phyloP scores from a whole-genome alignment of 495 filamentous ascomycete genomes.

The Neurospora hispaniola region DNA sequence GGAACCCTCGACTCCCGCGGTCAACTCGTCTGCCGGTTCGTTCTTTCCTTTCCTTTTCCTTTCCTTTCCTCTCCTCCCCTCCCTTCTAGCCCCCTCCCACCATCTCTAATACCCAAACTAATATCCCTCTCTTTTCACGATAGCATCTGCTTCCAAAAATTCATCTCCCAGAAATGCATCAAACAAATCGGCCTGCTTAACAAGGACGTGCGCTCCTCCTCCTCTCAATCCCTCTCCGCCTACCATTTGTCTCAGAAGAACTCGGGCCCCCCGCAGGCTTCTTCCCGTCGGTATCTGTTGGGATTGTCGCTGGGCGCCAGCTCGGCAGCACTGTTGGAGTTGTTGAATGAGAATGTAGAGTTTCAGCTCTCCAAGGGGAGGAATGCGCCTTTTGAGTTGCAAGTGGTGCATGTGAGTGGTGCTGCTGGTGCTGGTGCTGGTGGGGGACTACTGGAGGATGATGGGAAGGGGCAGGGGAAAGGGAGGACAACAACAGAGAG shows the following conservation, averaged over 20 bases:
- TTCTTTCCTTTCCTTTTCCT: neutral
- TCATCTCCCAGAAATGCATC: conserved; percentile 62
- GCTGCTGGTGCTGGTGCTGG: neutral
- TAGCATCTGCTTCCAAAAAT: conserved; percentile 68
- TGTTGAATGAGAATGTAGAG: conserved; percentile 59
- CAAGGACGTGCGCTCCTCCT: conserved; percentile 31
- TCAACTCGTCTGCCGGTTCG: neutral
- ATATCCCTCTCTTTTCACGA: neutral
- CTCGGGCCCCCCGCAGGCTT: conserved; percentile 20
- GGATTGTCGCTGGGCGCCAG: conserved; percentile 77
- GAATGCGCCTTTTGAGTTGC: conserved; percentile 51
- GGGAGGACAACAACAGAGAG: neutral
- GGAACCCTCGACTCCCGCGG: neutral
- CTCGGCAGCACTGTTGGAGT: conserved; percentile 65
- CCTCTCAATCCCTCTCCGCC: conserved; percentile 29
- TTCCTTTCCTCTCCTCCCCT: neutral
- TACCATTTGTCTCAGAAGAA: neutral
- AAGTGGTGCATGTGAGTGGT: conserved; percentile 49
- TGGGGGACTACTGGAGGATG: too few species aligned
- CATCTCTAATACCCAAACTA: conserved; percentile 5
- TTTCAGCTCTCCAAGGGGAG: conserved; percentile 38
- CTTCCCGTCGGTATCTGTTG: conserved; percentile 50
- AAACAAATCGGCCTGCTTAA: conserved; percentile 59
- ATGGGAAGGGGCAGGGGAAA: neutral
- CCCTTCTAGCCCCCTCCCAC: too few species aligned